These are phyloP conservation scores for Phytophthora pluvialis DNA, from an alignment of 352 stramenopile species.

Conservation along the genomic window DNA sequence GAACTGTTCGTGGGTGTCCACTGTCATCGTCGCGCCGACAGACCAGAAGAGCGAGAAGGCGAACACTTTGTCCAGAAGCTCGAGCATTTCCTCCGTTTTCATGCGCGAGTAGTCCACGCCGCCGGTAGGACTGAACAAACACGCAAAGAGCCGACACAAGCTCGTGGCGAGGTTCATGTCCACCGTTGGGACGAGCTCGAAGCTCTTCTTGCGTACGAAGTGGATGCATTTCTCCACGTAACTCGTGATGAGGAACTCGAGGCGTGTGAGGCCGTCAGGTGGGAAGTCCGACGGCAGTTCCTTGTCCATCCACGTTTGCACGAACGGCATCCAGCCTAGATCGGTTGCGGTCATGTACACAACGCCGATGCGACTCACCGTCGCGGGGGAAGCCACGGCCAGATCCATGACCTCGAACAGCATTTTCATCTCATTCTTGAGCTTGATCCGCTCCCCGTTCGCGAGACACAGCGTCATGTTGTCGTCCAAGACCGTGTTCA, in stretches of 20 bases:
- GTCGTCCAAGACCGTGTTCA: constrained; percentile 96
- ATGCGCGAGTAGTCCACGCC: constrained; percentile 32
- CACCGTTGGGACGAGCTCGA: constrained; percentile 88
- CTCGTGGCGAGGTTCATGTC: constrained; percentile 91
- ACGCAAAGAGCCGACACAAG: constrained; percentile 88
- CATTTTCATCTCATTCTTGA: constrained; percentile 92
- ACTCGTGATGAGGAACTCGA: constrained; percentile 56
- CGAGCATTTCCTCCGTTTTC: constrained; percentile 51
- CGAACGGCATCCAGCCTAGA: constrained; percentile 90
- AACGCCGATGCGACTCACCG: constrained; percentile 81
- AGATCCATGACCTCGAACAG: constrained; percentile 96
- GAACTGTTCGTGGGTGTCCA: constrained; percentile 76
- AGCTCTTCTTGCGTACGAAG: constrained; percentile 79
- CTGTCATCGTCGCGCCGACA: constrained; percentile 85
- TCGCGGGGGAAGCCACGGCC: constrained; percentile 90
- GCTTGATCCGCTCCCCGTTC: constrained; percentile 93
- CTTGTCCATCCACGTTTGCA: constrained; percentile 90
- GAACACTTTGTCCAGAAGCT: constrained; percentile 83
- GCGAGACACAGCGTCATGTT: constrained; percentile 95
- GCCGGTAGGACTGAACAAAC: constrained; percentile 66
- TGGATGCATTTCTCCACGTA: constrained; percentile 78
- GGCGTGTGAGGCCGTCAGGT: constrained; percentile 39
- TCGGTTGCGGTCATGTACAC: constrained; percentile 87
- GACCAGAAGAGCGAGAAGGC: constrained; percentile 93
- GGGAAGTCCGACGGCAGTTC: constrained; percentile 57